These are phyloP conservation scores for Penicillium alfredii DNA, from an alignment of 495 filamentous ascomycete genomes.

Conservation along the genomic window DNA sequence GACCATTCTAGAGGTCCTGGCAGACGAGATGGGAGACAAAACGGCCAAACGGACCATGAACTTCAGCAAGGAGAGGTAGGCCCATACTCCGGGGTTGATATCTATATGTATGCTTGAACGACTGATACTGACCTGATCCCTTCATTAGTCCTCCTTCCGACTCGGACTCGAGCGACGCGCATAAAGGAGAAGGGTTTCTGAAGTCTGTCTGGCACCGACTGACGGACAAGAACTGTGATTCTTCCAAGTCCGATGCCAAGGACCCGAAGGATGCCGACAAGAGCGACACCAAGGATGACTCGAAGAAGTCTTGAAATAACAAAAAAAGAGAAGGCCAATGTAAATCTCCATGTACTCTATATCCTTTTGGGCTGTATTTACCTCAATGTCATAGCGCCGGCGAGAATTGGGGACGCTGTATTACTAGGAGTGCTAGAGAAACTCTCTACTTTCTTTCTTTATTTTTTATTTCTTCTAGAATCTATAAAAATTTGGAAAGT, in stretches of 20 bases:
- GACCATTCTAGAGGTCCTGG: conserved; percentile 86
- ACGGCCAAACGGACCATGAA: conserved; percentile 90
- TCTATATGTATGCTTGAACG: conserved; percentile 2
- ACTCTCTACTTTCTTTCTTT: conserved; percentile 18
- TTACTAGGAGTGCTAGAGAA: conserved; percentile 24
- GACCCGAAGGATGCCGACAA: conserved; percentile 25
- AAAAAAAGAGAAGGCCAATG: conserved; percentile 12
- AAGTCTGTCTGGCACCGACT: conserved; percentile 86
- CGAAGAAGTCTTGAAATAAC: conserved; percentile 48
- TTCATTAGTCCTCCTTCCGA: conserved; percentile 10
- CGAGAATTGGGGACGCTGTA: conserved; percentile 32
- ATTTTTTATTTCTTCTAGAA: background rate
- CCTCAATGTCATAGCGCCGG: conserved; percentile 43
- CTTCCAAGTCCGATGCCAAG: conserved; percentile 26
- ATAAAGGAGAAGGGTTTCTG: conserved; percentile 77
- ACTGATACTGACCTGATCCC: conserved; percentile 7
- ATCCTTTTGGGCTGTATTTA: conserved; percentile 27
- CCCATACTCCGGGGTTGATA: background rate
- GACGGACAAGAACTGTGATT: conserved; percentile 63
- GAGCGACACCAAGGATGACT: conserved; percentile 36
- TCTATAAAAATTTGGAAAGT: background rate
- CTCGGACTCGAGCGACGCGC: conserved; percentile 31
- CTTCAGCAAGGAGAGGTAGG: conserved; percentile 47
- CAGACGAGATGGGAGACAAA: conserved; percentile 89
- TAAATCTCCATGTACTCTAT: conserved; percentile 24